Conservation (phyloP, 2,329 filamentous ascomycete species). For the Colletotrichum coccodes region DNA sequence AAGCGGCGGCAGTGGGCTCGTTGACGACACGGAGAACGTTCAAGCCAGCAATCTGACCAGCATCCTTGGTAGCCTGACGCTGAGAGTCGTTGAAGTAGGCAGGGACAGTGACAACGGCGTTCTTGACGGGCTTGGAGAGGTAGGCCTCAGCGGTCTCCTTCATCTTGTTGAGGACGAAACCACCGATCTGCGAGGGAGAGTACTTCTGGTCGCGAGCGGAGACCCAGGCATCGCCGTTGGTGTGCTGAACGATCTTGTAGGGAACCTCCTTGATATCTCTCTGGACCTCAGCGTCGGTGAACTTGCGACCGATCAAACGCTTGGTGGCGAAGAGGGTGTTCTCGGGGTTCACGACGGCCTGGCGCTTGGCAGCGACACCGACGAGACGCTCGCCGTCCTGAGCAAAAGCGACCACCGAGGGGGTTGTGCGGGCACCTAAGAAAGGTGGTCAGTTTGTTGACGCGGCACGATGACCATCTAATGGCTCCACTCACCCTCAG, state of each 20-base stretch:
- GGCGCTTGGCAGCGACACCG: slow-evolving; percentile 96
- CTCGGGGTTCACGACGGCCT: slow-evolving; percentile 98
- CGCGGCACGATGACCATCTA: background rate
- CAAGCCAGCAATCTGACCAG: slow-evolving; percentile 93
- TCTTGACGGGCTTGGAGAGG: slow-evolving; percentile 90
- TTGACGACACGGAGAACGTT: slow-evolving; percentile 98
- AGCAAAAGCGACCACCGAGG: slow-evolving; percentile 94
- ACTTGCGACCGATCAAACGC: slow-evolving; percentile 98
- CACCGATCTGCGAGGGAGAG: slow-evolving; percentile 98
- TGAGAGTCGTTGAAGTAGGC: slow-evolving; percentile 99
- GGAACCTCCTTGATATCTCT: slow-evolving; percentile 97
- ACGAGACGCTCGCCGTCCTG: slow-evolving; percentile 96
- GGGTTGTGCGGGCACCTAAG: slow-evolving; percentile 85
- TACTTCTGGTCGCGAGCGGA: slow-evolving; percentile 94
- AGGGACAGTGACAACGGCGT: slow-evolving; percentile 95
- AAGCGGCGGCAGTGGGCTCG: slow-evolving; percentile 94
- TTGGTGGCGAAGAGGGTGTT: slow-evolving; percentile 99
- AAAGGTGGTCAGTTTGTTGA: background rate
- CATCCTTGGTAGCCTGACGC: slow-evolving; percentile 98
- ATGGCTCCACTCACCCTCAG: slow-evolving; percentile 74
- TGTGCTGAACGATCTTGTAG: slow-evolving; percentile 98
- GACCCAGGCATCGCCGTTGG: slow-evolving; percentile 96
- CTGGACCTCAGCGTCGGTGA: slow-evolving; percentile 92
- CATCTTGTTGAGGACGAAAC: slow-evolving; percentile 97
- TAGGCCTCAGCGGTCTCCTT: slow-evolving; percentile 98